Conservation (phyloP, 2,329 filamentous ascomycete genomes). For the Ophiocordyceps sinensis region DNA sequence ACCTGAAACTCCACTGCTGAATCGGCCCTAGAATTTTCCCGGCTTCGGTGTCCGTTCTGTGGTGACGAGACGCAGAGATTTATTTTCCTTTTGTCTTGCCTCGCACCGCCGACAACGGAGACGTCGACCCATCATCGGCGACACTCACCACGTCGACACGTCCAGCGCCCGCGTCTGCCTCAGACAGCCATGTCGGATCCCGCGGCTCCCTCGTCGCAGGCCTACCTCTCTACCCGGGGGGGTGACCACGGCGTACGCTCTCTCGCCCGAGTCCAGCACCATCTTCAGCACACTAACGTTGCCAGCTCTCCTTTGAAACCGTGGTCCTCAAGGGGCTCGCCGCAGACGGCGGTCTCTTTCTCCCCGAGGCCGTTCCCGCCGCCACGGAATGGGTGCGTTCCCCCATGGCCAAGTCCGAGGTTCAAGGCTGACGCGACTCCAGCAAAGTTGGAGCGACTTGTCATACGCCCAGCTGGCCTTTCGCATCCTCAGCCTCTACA, state of each 20-base stretch:
- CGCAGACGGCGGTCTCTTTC: conserved; percentile 74
- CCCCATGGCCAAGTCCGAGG: background rate
- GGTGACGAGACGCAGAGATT: no score
- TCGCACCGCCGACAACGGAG: no score
- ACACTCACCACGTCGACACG: background rate
- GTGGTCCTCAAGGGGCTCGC: conserved; percentile 84
- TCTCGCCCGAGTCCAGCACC: background rate
- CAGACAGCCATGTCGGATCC: background rate
- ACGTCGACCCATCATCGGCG: no score
- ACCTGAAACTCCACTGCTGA: background rate
- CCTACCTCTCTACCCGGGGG: conserved; percentile 36
- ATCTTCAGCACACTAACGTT: background rate
- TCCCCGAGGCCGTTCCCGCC: conserved; percentile 65
- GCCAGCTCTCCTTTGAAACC: conserved; percentile 74
- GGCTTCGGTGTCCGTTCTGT: background rate
- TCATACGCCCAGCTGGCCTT: conserved; percentile 72
- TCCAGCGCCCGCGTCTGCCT: background rate
- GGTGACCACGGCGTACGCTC: conserved; percentile 31
- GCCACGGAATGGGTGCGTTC: conserved; percentile 6
- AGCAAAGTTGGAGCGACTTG: conserved; percentile 54
- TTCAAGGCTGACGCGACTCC: background rate
- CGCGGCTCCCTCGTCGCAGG: conserved; percentile 23
- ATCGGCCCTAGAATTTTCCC: background rate
- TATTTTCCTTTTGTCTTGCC: no score
- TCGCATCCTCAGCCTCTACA: conserved; percentile 76